A percentile compares a stretch with the other conserved stretches of the same genome.
These are phyloP conservation scores for Mycena filopes DNA, from an alignment of 768 basidiomycete genomes.

Conservation along the genomic window DNA sequence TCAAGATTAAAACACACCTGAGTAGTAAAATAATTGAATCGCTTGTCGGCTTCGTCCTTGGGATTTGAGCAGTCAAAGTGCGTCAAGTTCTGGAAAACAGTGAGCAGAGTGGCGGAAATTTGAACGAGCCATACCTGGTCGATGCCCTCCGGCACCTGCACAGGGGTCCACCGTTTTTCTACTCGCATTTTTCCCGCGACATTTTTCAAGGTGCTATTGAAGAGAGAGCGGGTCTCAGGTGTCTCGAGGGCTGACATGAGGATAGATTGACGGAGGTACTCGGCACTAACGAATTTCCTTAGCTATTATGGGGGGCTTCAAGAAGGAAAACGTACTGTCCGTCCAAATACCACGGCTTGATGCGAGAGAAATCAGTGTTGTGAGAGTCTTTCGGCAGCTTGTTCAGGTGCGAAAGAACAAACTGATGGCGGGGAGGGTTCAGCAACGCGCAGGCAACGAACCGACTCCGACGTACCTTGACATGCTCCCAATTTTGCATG, in stretches of 20 bases:
- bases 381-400: slow-evolving; percentile 92
- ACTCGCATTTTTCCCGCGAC: slow-evolving; percentile 85
- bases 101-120: neutral
- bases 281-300: slow-evolving; percentile 63
- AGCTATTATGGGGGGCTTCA: neutral
- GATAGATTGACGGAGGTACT: slow-evolving; percentile 90
- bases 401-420: slow-evolving; percentile 87
- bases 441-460: neutral
- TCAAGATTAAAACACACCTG: slow-evolving; percentile 60
- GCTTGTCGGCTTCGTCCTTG: slow-evolving; percentile 85
- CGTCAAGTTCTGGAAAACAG: slow-evolving; percentile 67
- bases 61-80: slow-evolving; percentile 78
- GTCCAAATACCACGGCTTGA: slow-evolving; percentile 98
- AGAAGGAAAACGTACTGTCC: slow-evolving; percentile 72
- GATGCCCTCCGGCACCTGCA: slow-evolving; percentile 85
- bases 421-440: slow-evolving; percentile 56
- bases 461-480: slow-evolving; percentile 67
- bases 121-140: slow-evolving; percentile 66
- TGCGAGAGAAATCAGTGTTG: slow-evolving; percentile 94
- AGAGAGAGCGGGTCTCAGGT: slow-evolving; percentile 86
- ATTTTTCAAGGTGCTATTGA: slow-evolving; percentile 80
- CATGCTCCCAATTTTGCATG: slow-evolving; percentile 99
- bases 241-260: slow-evolving; percentile 89
- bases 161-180: slow-evolving; percentile 74
- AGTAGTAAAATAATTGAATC: slow-evolving; percentile 88